phyloP scores from a whole-genome alignment of 129 eudicot genomes.

The Flaveria ramosissima region DNA sequence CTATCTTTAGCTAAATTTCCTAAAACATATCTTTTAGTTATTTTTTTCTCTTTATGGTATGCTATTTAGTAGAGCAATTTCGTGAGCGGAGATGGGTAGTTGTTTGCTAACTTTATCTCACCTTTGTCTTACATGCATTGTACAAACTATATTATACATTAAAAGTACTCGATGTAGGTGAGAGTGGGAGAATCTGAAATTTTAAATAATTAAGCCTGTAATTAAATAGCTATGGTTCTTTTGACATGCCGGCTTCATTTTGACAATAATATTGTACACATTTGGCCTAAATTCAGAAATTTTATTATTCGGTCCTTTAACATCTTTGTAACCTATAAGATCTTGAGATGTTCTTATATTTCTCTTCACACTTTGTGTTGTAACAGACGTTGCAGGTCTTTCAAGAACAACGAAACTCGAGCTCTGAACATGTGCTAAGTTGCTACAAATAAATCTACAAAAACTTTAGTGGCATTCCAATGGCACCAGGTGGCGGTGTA shows the following conservation, averaged over 20 bases:
- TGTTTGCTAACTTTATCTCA: neutral
- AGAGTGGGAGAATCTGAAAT: neutral
- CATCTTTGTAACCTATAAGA: conserved; percentile 11
- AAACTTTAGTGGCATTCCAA: conserved; percentile 16
- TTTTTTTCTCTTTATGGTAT: neutral
- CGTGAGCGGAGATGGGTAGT: neutral
- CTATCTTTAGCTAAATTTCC: neutral
- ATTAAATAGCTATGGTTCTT: conserved; percentile 20
- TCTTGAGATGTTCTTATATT: conserved; percentile 7
- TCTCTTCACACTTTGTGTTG: conserved; percentile 28
- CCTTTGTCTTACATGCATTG: neutral
- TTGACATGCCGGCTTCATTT: conserved; percentile 35
- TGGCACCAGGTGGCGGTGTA: conserved; percentile 72
- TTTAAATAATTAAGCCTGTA: conserved; percentile 12
- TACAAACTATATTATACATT: neutral
- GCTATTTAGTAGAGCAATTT: neutral
- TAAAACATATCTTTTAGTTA: neutral
- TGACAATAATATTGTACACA: conserved; percentile 30
- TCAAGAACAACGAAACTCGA: conserved; percentile 21
- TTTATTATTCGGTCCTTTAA: neutral
- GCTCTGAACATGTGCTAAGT: conserved; percentile 18
- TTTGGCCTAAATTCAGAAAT: conserved; percentile 31
- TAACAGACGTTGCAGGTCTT: conserved; percentile 34
- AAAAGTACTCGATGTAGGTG: neutral
- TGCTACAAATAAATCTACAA: conserved; percentile 18